These are phyloP conservation scores for Vigna radiata DNA, from an alignment of 306 rosid species.

Conservation along the genomic window DNA sequence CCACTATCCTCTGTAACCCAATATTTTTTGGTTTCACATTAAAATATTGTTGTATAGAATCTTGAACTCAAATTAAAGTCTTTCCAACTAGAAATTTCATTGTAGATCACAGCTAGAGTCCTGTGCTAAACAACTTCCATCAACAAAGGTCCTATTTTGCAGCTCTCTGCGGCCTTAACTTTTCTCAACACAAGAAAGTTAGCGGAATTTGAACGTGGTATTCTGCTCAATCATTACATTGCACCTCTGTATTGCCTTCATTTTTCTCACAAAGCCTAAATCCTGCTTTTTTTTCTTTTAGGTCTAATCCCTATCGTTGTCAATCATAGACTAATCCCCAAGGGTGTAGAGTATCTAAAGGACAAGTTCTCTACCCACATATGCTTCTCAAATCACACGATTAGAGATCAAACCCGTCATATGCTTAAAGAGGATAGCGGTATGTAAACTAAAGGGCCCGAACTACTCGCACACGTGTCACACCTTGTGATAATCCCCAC, in stretches of 20 bases:
- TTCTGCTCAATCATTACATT: neutral
- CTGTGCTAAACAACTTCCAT: conserved; percentile 17
- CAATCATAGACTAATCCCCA: too few relatives aligned
- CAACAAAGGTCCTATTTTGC: conserved; percentile 19
- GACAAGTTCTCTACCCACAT: too few relatives aligned
- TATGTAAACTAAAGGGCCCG: too few relatives aligned
- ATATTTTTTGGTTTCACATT: neutral
- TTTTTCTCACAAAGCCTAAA: neutral
- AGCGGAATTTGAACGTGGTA: neutral
- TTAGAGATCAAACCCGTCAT: too few relatives aligned
- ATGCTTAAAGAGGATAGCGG: too few relatives aligned
- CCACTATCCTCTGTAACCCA: conserved; percentile 9
- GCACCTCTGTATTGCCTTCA: neutral
- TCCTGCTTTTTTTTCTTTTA: neutral
- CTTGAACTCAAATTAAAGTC: conserved; percentile 29
- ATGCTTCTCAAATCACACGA: too few relatives aligned
- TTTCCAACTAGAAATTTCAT: conserved; percentile 37
- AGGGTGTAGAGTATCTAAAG: too few relatives aligned
- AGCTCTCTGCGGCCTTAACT: too few relatives aligned
- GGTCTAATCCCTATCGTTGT: too few relatives aligned
- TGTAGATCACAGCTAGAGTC: neutral
- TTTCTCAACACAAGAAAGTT: conserved; percentile 14
- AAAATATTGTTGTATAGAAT: conserved; percentile 9
- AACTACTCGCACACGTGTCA: too few relatives aligned
- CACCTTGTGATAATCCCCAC: neutral